Percentiles rank a stretch among this genome's conserved stretches.
Evolutionary conservation across 164 flowering plant species (phyloP).

Genomic region (Taxillus chinensis): DNA sequence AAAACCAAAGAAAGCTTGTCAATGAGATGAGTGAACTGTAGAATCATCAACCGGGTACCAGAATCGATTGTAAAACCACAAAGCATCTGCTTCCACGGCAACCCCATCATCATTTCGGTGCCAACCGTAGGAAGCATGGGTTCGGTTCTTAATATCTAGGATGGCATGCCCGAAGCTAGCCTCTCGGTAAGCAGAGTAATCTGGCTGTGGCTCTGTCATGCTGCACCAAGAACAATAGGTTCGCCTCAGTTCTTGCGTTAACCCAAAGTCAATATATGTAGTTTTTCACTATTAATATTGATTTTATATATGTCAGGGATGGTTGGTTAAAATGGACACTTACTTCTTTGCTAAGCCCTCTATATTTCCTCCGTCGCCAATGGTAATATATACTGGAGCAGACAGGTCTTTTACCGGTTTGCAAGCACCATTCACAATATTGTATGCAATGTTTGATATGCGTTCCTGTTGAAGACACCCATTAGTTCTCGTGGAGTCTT

Average conservation of each 20-base stretch:
- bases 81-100: constrained; percentile 55
- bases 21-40: not conserved
- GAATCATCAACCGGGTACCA: constrained; percentile 26
- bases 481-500: not conserved
- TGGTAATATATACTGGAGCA: constrained; percentile 56
- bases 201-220: constrained; percentile 81
- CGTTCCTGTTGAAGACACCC: constrained; percentile 47
- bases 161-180: constrained; percentile 84
- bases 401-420: constrained; percentile 25
- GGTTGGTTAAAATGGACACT: not conserved
- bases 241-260: not conserved
- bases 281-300: too few species aligned
- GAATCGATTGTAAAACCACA: constrained; percentile 50
- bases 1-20: not conserved
- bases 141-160: constrained; percentile 74
- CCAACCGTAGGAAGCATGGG: constrained; percentile 72
- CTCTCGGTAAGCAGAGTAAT: constrained; percentile 70
- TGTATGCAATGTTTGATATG: constrained; percentile 48
- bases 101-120: constrained; percentile 67
- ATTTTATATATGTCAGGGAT: too few species aligned
- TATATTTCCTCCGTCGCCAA: constrained; percentile 61
- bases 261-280: too few species aligned
- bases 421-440: constrained; percentile 32
- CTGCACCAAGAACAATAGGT: constrained; percentile 23
- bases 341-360: constrained; percentile 43